Evolutionary conservation across 352 stramenopile species (phyloP).

Genomic region (Phytopythium vexans): DNA sequence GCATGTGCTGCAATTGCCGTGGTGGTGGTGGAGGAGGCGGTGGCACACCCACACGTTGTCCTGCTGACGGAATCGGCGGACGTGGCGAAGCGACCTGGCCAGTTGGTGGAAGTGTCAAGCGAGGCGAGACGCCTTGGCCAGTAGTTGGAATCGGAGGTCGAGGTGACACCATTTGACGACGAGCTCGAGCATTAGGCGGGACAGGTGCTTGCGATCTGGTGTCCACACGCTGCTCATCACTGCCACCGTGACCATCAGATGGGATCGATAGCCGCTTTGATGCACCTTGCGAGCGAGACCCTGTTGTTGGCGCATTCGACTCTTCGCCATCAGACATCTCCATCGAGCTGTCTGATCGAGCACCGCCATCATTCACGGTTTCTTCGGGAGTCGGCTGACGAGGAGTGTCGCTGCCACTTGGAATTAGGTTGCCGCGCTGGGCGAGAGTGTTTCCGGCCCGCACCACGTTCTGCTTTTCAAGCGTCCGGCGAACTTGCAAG

Average conservation of each 20-base stretch:
- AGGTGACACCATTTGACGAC: conserved; percentile 4
- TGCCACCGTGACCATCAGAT: too few species aligned
- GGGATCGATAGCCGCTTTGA: background rate
- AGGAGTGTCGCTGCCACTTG: conserved; percentile 11
- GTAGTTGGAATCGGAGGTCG: conserved; percentile 1
- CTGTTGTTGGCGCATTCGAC: too few species aligned
- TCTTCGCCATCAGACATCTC: conserved; percentile 63
- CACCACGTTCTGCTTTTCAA: conserved; percentile 44
- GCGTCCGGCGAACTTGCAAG: conserved; percentile 56
- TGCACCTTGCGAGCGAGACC: background rate
- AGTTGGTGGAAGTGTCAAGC: background rate
- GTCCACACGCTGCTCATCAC: too few species aligned
- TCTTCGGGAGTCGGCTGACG: background rate
- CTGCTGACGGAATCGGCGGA: too few species aligned
- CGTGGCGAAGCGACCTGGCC: background rate
- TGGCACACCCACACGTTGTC: background rate
- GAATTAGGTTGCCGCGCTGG: conserved; percentile 6
- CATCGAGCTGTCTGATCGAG: conserved; percentile 61
- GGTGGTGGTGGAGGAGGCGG: background rate
- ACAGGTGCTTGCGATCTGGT: too few species aligned
- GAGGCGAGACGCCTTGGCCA: conserved; percentile 1
- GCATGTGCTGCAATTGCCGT: background rate
- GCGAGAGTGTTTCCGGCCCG: too few species aligned
- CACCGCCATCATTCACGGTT: conserved; percentile 11
- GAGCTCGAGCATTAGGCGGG: too few species aligned